Base-by-base conservation (phyloP, 2,329 filamentous ascomycete species). In the Colletotrichum camelliae region DNA sequence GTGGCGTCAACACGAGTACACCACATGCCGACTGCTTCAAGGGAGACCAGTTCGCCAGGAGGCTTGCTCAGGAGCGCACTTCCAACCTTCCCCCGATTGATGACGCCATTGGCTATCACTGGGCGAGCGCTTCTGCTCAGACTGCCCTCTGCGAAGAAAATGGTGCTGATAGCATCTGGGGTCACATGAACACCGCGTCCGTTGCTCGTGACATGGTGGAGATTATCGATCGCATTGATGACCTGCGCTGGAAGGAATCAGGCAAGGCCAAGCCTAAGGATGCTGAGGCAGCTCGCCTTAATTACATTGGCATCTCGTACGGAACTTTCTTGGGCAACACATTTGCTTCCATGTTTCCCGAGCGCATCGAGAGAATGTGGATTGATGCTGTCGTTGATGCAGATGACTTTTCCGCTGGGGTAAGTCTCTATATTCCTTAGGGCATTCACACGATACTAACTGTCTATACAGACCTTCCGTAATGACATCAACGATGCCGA, bases 231-330 rank as follows among this genome's bases (percentile, higher is more conserved):
- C 79, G 81, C 58, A 71, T 82, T 64, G 82, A 82, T 2, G 80
- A 83, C 65, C 66, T 79, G 21, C 67, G 55, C 1, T 69, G 67
- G 67, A 69, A 69, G 16, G 16, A 61, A 16, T 61, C 67, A 12
- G 15, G 33, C 57, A 69, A 48, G 8, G 27, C 15, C 21, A 72
- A 57, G 68, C 64, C 65, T 12, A 10, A 16, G 31, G 5, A 72
- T 24, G 67, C 67, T 15, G 31, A 75, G 16, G 60, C 67, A 57
- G 60, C 78, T 8, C 76, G 77, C 12, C 74, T 87, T 35, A 83
- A 84, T 75, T 88, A 87, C 75, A 86, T 85, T 83, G 86, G 87
- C 0, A 82, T 87, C 60, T 86, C 84, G 16, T 89, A 88, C 82
- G 21, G 83, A 15, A 83, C 83, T 1, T 37, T 80, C 3, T 77